A percentile compares a stretch with the other conserved stretches of the same genome.
phyloP scores from a whole-genome alignment of 164 flowering plant species.

The Piper longum region DNA sequence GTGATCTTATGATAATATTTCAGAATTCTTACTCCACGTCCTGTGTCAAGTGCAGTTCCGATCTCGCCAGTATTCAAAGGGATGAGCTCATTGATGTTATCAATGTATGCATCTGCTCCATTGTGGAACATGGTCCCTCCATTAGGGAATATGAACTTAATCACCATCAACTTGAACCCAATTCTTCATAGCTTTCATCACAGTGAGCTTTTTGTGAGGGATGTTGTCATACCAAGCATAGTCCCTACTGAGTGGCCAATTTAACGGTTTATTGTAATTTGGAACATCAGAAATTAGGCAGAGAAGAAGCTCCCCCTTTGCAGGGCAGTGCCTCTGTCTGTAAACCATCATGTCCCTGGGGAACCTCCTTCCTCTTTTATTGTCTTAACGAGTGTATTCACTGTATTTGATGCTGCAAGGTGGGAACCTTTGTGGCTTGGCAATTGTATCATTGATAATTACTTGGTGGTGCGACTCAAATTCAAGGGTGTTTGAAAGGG shows the following conservation, averaged over 20 bases:
- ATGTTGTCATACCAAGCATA: constrained; percentile 89
- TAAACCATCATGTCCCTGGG: constrained; percentile 56
- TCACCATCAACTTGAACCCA: constrained; percentile 97
- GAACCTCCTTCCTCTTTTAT: constrained; percentile 47
- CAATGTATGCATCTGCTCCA: constrained; percentile 93
- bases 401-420: constrained; percentile 57
- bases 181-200: constrained; percentile 90
- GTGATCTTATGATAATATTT: background rate
- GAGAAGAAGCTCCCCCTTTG: constrained; percentile 44
- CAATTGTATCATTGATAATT: constrained; percentile 22
- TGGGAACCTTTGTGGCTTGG: constrained; percentile 15
- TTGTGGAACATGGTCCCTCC: constrained; percentile 97
- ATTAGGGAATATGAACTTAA: constrained; percentile 69
- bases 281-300: constrained; percentile 89
- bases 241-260: constrained; percentile 96
- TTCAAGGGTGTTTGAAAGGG: constrained; percentile 26
- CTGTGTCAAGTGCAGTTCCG: constrained; percentile 92
- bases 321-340: constrained; percentile 87
- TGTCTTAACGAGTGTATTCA: constrained; percentile 87
- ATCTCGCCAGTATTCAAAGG: constrained; percentile 60
- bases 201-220: constrained; percentile 84
- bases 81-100: constrained; percentile 63
- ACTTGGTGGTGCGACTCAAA: constrained; percentile 59
- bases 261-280: constrained; percentile 76
- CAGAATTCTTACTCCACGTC: constrained; percentile 65